A percentile compares a stretch with the other conserved stretches of the same genome.
Evolutionary conservation across 192 early-diverging fungal genomes (phyloP).

Genomic region (Coemansia sp.): DNA sequence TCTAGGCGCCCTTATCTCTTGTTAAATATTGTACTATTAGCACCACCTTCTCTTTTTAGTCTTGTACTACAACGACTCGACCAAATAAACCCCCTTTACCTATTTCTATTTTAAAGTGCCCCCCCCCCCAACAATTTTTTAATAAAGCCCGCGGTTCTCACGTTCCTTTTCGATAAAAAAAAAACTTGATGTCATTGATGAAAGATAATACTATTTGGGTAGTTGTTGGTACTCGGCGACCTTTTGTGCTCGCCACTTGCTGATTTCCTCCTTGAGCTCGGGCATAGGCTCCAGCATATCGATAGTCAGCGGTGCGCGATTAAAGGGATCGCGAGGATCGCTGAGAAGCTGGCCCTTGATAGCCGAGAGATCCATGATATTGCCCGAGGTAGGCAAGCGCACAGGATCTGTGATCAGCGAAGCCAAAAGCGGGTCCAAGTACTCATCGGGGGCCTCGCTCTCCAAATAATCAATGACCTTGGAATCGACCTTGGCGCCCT

Average conservation of each 20-base stretch:
- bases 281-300: slow-evolving; percentile 86
- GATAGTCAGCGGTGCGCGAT: slow-evolving; percentile 84
- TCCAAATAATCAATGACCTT: slow-evolving; percentile 77
- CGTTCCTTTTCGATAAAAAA: no score
- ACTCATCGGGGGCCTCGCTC: slow-evolving; percentile 87
- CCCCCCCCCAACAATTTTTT: slow-evolving; percentile 2
- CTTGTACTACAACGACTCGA: slow-evolving; percentile 2
- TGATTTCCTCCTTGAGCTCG: slow-evolving; percentile 51
- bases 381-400: slow-evolving; percentile 79
- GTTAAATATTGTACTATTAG: background rate
- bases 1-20: background rate
- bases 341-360: slow-evolving; percentile 89
- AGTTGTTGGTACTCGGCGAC: slow-evolving; percentile 16
- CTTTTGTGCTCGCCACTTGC: slow-evolving; percentile 41
- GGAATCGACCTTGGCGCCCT: slow-evolving; percentile 65
- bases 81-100: background rate
- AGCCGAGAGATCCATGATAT: slow-evolving; percentile 84
- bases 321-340: slow-evolving; percentile 92
- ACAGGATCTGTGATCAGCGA: slow-evolving; percentile 95
- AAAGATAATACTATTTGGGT: background rate
- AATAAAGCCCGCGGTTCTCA: no score
- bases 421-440: slow-evolving; percentile 85
- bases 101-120: background rate
- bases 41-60: background rate
- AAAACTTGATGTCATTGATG: no score